Percentiles rank a stretch among this genome's conserved stretches.
Conservation (phyloP, 768 basidiomycete genomes). For the Phylloporus scabripes region DNA sequence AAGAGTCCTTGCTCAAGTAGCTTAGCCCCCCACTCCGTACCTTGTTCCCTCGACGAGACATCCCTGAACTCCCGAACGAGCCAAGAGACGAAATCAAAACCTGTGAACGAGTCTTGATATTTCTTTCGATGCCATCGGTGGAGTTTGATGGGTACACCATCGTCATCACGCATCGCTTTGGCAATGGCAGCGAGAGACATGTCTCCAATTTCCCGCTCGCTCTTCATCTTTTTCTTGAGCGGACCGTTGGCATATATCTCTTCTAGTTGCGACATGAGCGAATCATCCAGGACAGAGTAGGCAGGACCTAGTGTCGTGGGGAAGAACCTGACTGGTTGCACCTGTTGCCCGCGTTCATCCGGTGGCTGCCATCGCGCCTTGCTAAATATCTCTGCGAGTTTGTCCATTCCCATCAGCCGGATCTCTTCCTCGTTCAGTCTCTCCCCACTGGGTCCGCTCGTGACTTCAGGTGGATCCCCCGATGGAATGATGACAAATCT, state of each 20-base stretch:
- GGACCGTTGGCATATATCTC: slow-evolving; percentile 72
- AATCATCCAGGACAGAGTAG: slow-evolving; percentile 71
- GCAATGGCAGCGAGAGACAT: slow-evolving; percentile 61
- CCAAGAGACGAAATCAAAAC: slow-evolving; percentile 89
- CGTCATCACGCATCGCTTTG: slow-evolving; percentile 81
- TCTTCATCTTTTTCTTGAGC: slow-evolving; percentile 74
- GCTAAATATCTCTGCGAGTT: slow-evolving; percentile 83
- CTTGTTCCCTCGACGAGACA: slow-evolving; percentile 77
- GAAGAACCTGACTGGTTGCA: slow-evolving; percentile 67
- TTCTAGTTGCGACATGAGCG: slow-evolving; percentile 74
- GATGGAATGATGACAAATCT: slow-evolving; percentile 91
- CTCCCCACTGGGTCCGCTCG: slow-evolving; percentile 61
- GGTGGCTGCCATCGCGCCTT: slow-evolving; percentile 74
- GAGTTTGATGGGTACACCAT: slow-evolving; percentile 78
- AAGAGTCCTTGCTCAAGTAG: slow-evolving; percentile 80
- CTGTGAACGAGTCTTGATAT: slow-evolving; percentile 82
- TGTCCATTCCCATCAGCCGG: slow-evolving; percentile 84
- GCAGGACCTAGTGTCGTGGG: slow-evolving; percentile 83
- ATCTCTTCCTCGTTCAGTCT: slow-evolving; percentile 81
- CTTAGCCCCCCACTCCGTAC: slow-evolving; percentile 68
- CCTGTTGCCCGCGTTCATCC: slow-evolving; percentile 34
- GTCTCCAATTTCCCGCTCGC: slow-evolving; percentile 65
- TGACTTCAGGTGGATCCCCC: slow-evolving; percentile 54
- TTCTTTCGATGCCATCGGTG: slow-evolving; percentile 74
- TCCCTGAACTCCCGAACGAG: slow-evolving; percentile 88